Base-by-base conservation (phyloP, 2,329 filamentous ascomycete species). In the Colletotrichum viniferum region DNA sequence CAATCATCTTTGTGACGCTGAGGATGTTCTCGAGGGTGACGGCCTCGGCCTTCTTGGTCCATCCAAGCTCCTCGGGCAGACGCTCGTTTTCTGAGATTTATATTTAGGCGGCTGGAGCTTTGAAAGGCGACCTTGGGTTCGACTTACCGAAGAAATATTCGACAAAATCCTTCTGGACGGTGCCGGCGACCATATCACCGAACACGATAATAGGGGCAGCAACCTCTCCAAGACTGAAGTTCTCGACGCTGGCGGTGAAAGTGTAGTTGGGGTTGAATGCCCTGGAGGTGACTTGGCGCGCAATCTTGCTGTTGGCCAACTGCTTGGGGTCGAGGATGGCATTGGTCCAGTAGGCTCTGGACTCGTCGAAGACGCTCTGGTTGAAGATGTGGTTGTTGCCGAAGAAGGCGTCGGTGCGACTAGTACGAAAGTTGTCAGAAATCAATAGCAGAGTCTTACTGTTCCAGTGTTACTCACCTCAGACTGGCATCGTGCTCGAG, bases 311-410 rank as follows among this genome's bases (percentile, higher is more conserved):
- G 73, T 87, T 87, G 71, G 88, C 88, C 4, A 87, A 79, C 80
- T 85, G 85, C 4, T 85, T 71, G 2, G 85, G 79, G 26, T 84
- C 81, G 34, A 91, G 78, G 21, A 82, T 80, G 4, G 83, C 79
- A 0, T 72, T 81, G 0, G 85, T 88, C 87, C 88, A 91, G 81
- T 87, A 90, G 6, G 78, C 73, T 52, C 78, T 82, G 1, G 85
- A 86, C 71, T 85, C 80, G 67, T 87, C 84, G 79, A 90, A 91
- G 76, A 90, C 79, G 4, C 84, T 86, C 68, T 87, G 81, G 80
- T 91, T 90, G 83, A 91, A 91, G 71, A 86, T 71, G 77, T 88
- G 85, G 77, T 88, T 87, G 80, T 88, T 87, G 26, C 89, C 89
- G 69, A 89, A 85, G 83, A 82, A 87, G 10, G 85, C 86, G 73